Evolutionary conservation across 306 rosid species (phyloP), one percentile per base, ranked within the genome.

Genomic region (Lathyrus sativus): DNA sequence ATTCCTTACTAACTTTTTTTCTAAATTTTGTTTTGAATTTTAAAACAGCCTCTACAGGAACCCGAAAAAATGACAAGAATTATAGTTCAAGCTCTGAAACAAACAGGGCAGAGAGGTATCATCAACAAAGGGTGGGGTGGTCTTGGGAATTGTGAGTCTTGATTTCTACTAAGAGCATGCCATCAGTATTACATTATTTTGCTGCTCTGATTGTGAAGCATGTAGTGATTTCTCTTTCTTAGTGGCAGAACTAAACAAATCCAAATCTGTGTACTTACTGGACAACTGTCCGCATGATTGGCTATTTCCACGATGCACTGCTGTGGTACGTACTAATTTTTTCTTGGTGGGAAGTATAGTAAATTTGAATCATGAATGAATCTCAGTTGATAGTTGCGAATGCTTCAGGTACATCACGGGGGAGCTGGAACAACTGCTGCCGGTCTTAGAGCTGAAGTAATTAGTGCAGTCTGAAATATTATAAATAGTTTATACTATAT

Each of bases 341-440:
- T 63, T 69, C 45, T 69, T 50, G 28, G 60, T 42, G 9, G 19
- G 46, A 60, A 55, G 62, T 70, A 61, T 53, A 65, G 15, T 19
- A 53, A 10, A 19, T 74, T 68, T 65, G 6, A 57, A 17, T 60
- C 14, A 35, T 33, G 57, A 33, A 67, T 76, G 68, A 58, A 15
- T 75, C 28, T 63, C 74, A 55, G 54, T 28, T 70, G 55, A 75
- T 61, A 55, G 77, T 68, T 71, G 15, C 45, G 9, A 71, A n/a
- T 69, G 56, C 61, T 62, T 61, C 79, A 93, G 98, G 96, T 93
- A 62, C 98, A 93, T 81, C 96, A 93, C 48, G 98, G 98, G 11
- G 97, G 98, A 37, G 97, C 96, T 4, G 97, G 97, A 81, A 90
- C 98, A 57, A 93, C 98, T 70, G 97, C 98, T 54, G 96, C 98